A percentile compares a stretch with the other conserved stretches of the same genome.
These are phyloP conservation scores for Termitomyces sp. DNA, from an alignment of 768 basidiomycete genomes.

Conservation along the genomic window DNA sequence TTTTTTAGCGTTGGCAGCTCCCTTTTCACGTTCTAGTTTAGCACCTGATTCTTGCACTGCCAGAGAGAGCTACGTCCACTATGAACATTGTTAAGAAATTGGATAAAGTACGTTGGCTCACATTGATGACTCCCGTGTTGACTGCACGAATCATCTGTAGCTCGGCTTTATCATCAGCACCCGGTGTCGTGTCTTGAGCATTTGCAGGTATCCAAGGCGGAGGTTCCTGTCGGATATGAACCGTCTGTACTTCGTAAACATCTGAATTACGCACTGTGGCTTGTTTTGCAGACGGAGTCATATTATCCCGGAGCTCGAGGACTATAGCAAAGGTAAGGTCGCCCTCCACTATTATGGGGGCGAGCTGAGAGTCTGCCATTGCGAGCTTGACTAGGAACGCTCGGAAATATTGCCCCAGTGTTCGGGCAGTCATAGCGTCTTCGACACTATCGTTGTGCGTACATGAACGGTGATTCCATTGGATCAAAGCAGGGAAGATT, in stretches of 20 bases:
- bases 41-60: conserved; percentile 77
- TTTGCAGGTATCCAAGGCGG: conserved; percentile 80
- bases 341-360: conserved; percentile 47
- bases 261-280: conserved; percentile 31
- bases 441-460: conserved; percentile 44
- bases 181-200: conserved; percentile 61
- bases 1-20: conserved; percentile 12
- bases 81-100: neutral
- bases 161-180: conserved; percentile 58
- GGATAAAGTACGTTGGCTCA: conserved; percentile 21
- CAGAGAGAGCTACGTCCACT: conserved; percentile 51
- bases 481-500: neutral
- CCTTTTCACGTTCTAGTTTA: conserved; percentile 44
- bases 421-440: conserved; percentile 57
- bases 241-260: neutral
- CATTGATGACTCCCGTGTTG: conserved; percentile 80
- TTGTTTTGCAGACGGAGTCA: conserved; percentile 44
- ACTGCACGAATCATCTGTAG: conserved; percentile 74
- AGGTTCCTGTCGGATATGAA: conserved; percentile 40
- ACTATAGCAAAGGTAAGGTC: conserved; percentile 78
- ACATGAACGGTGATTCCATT: neutral
- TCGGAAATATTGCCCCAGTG: conserved; percentile 72
- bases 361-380: conserved; percentile 71
- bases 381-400: conserved; percentile 78
- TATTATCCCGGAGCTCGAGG: conserved; percentile 72